These are phyloP conservation scores for Calonectria leucothoes DNA, from an alignment of 2,329 filamentous ascomycete genomes.

Conservation along the genomic window DNA sequence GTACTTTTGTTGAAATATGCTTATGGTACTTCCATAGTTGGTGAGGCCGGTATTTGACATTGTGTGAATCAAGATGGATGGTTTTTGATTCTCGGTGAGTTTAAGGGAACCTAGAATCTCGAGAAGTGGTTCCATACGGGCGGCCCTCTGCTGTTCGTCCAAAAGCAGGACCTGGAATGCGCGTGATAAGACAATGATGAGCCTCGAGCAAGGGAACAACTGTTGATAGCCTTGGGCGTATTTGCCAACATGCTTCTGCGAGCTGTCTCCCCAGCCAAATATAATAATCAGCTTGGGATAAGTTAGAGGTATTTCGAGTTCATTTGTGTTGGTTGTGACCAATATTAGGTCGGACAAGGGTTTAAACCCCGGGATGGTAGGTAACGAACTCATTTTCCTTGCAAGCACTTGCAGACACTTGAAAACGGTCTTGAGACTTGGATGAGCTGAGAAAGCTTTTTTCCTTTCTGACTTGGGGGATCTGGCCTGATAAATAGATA, in stretches of 20 bases:
- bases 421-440: neutral
- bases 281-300: neutral
- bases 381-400: neutral
- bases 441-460: neutral
- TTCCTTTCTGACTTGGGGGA: neutral
- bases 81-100: neutral
- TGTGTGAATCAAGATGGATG: neutral
- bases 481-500: neutral
- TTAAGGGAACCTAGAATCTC: neutral
- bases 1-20: neutral
- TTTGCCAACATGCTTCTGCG: neutral
- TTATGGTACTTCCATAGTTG: neutral
- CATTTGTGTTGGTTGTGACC: neutral
- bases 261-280: neutral
- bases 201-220: neutral
- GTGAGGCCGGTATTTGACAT: neutral
- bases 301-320: neutral
- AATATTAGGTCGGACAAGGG: neutral
- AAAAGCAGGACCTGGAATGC: neutral
- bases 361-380: neutral
- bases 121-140: neutral
- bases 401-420: neutral
- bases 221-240: neutral
- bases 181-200: neutral
- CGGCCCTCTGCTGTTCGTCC: neutral